Percentiles rank a stretch among this genome's conserved stretches.
These are phyloP conservation scores for Withania somnifera DNA, from an alignment of 305 asterid species.

Conservation along the genomic window DNA sequence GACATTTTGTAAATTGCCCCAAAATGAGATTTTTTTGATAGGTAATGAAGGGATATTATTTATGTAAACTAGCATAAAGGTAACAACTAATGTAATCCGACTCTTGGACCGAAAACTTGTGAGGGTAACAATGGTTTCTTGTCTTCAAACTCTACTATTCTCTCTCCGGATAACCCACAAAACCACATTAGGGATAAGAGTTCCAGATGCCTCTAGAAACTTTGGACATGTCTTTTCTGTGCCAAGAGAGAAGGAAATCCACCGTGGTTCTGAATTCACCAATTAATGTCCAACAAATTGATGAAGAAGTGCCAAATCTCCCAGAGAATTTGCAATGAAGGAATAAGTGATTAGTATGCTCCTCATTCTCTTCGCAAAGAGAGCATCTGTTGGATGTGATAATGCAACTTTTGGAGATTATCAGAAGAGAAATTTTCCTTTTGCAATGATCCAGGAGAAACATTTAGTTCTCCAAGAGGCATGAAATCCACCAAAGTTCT, in stretches of 20 bases:
- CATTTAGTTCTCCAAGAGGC: too few relatives aligned
- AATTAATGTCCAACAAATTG: too few relatives aligned
- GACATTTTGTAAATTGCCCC: background rate
- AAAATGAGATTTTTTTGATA: background rate
- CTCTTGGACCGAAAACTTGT: background rate
- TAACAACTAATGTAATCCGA: background rate
- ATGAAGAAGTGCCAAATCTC: too few relatives aligned
- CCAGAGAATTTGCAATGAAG: too few relatives aligned
- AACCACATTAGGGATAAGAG: background rate
- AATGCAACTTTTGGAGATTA: too few relatives aligned
- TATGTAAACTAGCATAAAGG: background rate
- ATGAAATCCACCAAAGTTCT: too few relatives aligned
- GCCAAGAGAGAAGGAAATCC: background rate
- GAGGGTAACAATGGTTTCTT: background rate
- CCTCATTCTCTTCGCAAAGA: too few relatives aligned
- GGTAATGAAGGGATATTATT: background rate
- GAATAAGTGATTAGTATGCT: too few relatives aligned
- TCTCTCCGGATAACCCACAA: background rate
- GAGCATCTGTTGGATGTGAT: too few relatives aligned
- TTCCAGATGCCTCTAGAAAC: background rate
- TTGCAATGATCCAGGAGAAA: too few relatives aligned
- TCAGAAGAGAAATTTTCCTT: too few relatives aligned
- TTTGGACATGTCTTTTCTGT: background rate
- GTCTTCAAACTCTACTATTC: background rate
- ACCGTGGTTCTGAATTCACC: background rate